phyloP scores from a whole-genome alignment of 176 grass and related monocot genomes.

The Lolium multiflorum region DNA sequence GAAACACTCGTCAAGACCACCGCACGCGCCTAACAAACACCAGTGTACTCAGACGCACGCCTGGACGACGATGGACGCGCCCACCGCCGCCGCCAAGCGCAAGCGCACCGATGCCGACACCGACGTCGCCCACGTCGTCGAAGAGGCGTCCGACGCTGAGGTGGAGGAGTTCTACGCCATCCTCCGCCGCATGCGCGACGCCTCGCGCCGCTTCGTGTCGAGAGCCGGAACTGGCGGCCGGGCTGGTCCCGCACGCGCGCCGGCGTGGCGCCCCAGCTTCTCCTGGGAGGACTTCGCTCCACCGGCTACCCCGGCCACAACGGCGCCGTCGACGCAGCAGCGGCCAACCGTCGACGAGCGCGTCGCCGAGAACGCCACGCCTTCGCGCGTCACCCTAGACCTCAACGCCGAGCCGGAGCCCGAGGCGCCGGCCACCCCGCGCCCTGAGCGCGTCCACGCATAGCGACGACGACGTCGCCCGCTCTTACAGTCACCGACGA shows the following conservation, averaged over 20 bases:
- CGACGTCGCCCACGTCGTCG: background rate
- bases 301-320: background rate
- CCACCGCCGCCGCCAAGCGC: constrained; percentile 31
- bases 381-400: constrained; percentile 45
- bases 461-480: background rate
- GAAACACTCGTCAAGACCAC: background rate
- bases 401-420: constrained; percentile 79
- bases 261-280: constrained; percentile 72
- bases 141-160: constrained; percentile 68
- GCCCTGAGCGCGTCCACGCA: background rate
- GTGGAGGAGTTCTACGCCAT: constrained; percentile 93
- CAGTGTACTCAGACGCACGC: too few species aligned
- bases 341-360: constrained; percentile 15
- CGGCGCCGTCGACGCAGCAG: too few species aligned
- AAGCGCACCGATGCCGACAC: constrained; percentile 29
- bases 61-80: constrained; percentile 34
- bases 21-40: background rate
- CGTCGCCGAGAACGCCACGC: constrained; percentile 15
- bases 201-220: constrained; percentile 38
- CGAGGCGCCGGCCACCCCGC: constrained; percentile 26
- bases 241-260: background rate
- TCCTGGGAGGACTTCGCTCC: constrained; percentile 69
- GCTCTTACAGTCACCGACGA: too few species aligned
- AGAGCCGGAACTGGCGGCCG: background rate
- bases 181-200: constrained; percentile 65